Conservation (phyloP, 768 basidiomycete genomes). For the Botryobasidium botryosum region DNA sequence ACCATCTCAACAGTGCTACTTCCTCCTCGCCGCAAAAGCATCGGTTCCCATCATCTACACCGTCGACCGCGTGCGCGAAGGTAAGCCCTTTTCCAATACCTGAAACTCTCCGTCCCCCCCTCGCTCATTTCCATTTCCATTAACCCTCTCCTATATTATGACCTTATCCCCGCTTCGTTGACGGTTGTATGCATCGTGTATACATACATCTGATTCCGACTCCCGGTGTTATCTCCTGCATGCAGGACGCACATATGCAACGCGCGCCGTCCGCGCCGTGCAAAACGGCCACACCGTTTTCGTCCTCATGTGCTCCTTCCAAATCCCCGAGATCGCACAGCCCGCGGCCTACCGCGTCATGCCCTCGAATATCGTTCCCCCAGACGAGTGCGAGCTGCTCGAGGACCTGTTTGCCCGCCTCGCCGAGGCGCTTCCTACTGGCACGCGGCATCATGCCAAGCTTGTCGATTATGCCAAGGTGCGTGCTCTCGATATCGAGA, state of each 20-base stretch:
- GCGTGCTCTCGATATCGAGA: too few species aligned
- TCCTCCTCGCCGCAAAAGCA: slow-evolving; percentile 56
- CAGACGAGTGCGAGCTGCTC: slow-evolving; percentile 47
- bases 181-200: too few species aligned
- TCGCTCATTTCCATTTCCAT: too few species aligned
- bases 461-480: slow-evolving; percentile 19
- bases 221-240: slow-evolving; percentile 23
- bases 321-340: slow-evolving; percentile 61
- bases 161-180: too few species aligned
- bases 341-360: slow-evolving; percentile 50
- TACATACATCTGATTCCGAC: too few species aligned
- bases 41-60: slow-evolving; percentile 60
- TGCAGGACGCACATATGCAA: slow-evolving; percentile 57
- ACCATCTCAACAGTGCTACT: slow-evolving; percentile 45
- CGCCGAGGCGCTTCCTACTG: too few species aligned
- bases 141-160: too few species aligned
- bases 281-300: slow-evolving; percentile 37
- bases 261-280: slow-evolving; percentile 34
- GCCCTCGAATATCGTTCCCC: slow-evolving; percentile 35
- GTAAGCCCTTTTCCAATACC: not conserved
- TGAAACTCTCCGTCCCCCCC: too few species aligned
- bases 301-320: slow-evolving; percentile 67
- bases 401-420: too few species aligned
- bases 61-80: slow-evolving; percentile 54
- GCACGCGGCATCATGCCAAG: too few species aligned